Evolutionary conservation across 768 basidiomycete genomes (phyloP), one percentile per base, ranked within the genome.

Genomic region (Pulveroboletus ravenelii): DNA sequence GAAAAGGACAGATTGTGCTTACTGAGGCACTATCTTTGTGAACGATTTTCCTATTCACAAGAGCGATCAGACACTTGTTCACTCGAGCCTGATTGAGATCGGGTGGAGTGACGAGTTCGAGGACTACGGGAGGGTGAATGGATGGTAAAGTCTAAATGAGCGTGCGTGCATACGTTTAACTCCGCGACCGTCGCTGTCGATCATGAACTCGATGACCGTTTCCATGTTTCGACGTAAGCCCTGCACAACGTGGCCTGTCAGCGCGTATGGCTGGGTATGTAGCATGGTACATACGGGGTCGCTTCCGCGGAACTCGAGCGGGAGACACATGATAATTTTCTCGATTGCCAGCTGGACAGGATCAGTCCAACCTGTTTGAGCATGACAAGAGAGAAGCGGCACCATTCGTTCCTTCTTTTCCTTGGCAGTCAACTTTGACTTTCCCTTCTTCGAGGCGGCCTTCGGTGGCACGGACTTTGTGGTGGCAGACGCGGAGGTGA

Each of bases 11-110:
- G 8, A 2, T 2, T 0, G 7, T 34, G 59, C 81, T 44, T 50
- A 84, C 84, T 2, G 82, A 78, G 43, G 71, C 72, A 43, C 75
- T 88, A 38, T 88, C 83, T 67, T 93, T 94, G 49, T 73, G 74
- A 1, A 93, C 88, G 17, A 89, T 78, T 63, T 94, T 95, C 43
- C 89, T 78, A 62, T 86, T 87, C 5, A 94, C 92, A 7, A 97
- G 73, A 2, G 92, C 90, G 46, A 97, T 92, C 34, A 97, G 75
- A 58, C 92, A 95, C 65, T 92, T 94, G 68, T 96, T 95, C 37
- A 92, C 93, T 38, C 89, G 78, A 8, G 92, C 87, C 72, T 95
- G 93, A 46, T 85, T 89, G 34, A 95, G 77, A 55, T 92, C 89
- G 0, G 91, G 89, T 2, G 83, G 83, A 37, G 75, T 77, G 58